Evolutionary conservation across 2,329 filamentous ascomycete species (phyloP).

Genomic region (Tolypocladium capitatum): DNA sequence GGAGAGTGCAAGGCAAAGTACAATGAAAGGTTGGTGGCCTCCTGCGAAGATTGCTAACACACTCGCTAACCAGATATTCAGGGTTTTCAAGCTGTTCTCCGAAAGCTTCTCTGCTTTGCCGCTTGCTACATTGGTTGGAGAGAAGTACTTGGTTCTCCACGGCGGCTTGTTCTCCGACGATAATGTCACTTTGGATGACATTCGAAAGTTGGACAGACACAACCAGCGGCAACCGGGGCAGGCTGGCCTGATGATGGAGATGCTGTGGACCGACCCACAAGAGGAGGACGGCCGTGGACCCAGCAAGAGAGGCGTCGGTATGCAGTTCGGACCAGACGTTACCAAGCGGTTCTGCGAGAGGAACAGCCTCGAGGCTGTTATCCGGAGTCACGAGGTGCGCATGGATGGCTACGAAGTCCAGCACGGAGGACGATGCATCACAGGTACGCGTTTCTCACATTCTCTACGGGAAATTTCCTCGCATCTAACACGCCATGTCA

Average conservation of each 20-base stretch:
- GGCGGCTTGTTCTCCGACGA: slow-evolving; percentile 95
- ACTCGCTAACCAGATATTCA: slow-evolving; percentile 12
- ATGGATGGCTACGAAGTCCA: slow-evolving; percentile 99
- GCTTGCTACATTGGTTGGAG: slow-evolving; percentile 79
- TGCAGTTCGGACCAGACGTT: slow-evolving; percentile 94
- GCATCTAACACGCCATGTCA: slow-evolving; percentile 13
- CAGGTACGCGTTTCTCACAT: slow-evolving; percentile 39
- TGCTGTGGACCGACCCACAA: slow-evolving; percentile 98
- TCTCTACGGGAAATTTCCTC: neutral
- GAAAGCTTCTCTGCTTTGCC: slow-evolving; percentile 94
- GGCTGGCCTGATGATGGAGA: slow-evolving; percentile 97
- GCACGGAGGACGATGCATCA: slow-evolving; percentile 91
- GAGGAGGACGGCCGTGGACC: slow-evolving; percentile 73
- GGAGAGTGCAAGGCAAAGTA: slow-evolving; percentile 98
- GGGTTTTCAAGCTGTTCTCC: slow-evolving; percentile 92
- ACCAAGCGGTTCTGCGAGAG: slow-evolving; percentile 95
- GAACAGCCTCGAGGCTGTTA: slow-evolving; percentile 88
- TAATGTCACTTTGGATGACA: slow-evolving; percentile 81
- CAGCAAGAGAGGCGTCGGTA: slow-evolving; percentile 89
- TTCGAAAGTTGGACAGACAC: slow-evolving; percentile 83
- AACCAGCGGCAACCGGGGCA: slow-evolving; percentile 88
- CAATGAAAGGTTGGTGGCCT: slow-evolving; percentile 51
- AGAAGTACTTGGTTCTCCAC: slow-evolving; percentile 84
- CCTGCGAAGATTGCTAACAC: neutral
- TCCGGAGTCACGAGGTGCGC: slow-evolving; percentile 91